Evolutionary conservation across 2,329 filamentous ascomycete species (phyloP), one percentile per base, ranked within the genome.

Genomic region (Cryphonectria carpinicola): DNA sequence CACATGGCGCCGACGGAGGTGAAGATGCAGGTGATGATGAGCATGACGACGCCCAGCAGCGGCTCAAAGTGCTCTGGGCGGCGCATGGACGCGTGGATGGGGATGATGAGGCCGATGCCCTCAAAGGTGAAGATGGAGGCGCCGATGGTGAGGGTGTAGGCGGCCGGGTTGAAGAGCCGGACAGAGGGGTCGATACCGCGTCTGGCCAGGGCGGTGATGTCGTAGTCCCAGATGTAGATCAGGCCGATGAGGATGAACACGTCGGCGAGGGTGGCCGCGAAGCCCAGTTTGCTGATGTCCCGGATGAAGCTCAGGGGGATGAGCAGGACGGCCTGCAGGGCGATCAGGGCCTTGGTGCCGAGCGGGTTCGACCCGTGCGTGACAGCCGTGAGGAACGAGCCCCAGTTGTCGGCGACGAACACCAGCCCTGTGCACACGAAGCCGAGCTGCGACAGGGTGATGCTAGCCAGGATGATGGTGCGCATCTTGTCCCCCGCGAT

Each of bases 361-460:
- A 92, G 77, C 0, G 86, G 85, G 35, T 82, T 80, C 4, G 80
- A 77, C 46, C 84, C 83, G 4, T 82, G 78, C 1, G 85, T 82
- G 46, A 93, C 87, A 1, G 92, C 92, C 41, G 87, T 81, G 35
- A 91, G 80, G 80, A 94, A 93, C 0, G 90, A 88, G 54, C 85
- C 85, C 28, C 93, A 80, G 76, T 94, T 94, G 77, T 94, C 91
- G 0, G 92, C 92, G 0, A 90, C 91, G 76, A 94, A 94, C 68
- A 94, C 92, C 66, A 93, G 86, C 43, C 92, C 92, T 0, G 92
- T 89, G 75, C 92, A 94, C 58, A 94, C 92, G 74, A 94, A 94
- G 1, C 92, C 92, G 19, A 94, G 83, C 78, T 94, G 92, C 0
- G 92, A 94, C 14, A 94, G 84, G 0, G 90, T 88, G 77, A 94